phyloP scores from a whole-genome alignment of 345 rosid genomes.

The Brassica juncea region DNA sequence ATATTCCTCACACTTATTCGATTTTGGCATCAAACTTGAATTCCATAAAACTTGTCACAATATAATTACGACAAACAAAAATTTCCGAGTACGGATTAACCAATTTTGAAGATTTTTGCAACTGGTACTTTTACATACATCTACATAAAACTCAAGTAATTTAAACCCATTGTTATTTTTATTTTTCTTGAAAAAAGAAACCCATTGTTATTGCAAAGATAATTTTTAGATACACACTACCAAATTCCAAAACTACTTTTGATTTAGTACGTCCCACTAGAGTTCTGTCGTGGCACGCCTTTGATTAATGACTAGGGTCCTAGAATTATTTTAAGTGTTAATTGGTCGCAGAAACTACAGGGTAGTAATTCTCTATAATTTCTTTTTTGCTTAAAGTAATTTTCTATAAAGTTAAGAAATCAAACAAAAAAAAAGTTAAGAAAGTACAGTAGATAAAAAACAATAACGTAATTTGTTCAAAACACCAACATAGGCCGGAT shows the following conservation, averaged over 20 bases:
- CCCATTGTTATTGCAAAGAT: background rate
- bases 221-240: slow-evolving; percentile 27
- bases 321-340: background rate
- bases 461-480: background rate
- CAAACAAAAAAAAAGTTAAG: too few species aligned
- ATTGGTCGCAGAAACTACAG: background rate
- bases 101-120: background rate
- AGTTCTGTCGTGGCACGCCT: slow-evolving; percentile 30
- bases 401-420: too few species aligned
- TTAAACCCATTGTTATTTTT: background rate
- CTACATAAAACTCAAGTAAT: background rate
- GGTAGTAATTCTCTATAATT: background rate
- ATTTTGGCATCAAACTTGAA: background rate
- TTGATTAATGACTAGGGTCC: slow-evolving; percentile 30
- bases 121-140: slow-evolving; percentile 1
- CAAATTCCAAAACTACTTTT: slow-evolving; percentile 20
- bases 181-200: too few species aligned
- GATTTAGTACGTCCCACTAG: background rate
- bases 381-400: too few species aligned
- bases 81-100: background rate
- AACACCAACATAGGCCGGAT: background rate
- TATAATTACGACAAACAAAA: background rate
- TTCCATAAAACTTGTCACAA: background rate
- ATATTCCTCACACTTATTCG: background rate
- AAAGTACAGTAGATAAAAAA: background rate